Percentiles rank a stretch among this genome's conserved stretches.
Evolutionary conservation across 176 grass and related monocot species (phyloP).

Genomic region (Juncus inflexus): DNA sequence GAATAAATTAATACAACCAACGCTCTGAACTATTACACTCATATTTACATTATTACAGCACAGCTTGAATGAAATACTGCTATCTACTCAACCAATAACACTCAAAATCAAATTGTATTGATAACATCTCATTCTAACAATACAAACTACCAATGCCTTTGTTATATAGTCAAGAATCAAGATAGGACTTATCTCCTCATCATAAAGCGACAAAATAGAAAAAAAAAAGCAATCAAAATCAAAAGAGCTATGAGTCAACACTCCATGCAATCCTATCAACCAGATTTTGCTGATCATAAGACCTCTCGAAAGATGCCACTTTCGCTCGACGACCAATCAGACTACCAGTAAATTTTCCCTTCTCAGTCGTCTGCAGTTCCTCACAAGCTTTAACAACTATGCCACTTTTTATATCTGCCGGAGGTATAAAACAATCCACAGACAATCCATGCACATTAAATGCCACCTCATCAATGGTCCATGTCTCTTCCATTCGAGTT

Average conservation of each 20-base stretch:
- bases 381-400: slow-evolving; percentile 59
- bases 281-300: slow-evolving; percentile 10
- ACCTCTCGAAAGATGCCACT: slow-evolving; percentile 14
- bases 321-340: slow-evolving; percentile 6
- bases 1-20: background rate
- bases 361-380: slow-evolving; percentile 32
- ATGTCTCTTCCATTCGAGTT: slow-evolving; percentile 90
- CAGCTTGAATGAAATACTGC: background rate
- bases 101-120: too few relatives aligned
- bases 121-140: too few relatives aligned
- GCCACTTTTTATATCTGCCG: slow-evolving; percentile 67
- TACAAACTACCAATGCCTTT: background rate
- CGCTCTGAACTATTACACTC: slow-evolving; percentile 3
- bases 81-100: background rate
- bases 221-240: background rate
- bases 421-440: slow-evolving; percentile 91
- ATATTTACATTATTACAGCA: slow-evolving; percentile 7
- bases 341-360: slow-evolving; percentile 11
- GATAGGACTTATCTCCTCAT: too few relatives aligned
- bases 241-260: slow-evolving; percentile 16
- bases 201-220: too few relatives aligned
- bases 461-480: slow-evolving; percentile 95
- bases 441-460: slow-evolving; percentile 90
- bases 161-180: background rate
- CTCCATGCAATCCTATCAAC: slow-evolving; percentile 14